Evolutionary conservation across 2,329 filamentous ascomycete species (phyloP).

Genomic region (Colletotrichum limetticola): DNA sequence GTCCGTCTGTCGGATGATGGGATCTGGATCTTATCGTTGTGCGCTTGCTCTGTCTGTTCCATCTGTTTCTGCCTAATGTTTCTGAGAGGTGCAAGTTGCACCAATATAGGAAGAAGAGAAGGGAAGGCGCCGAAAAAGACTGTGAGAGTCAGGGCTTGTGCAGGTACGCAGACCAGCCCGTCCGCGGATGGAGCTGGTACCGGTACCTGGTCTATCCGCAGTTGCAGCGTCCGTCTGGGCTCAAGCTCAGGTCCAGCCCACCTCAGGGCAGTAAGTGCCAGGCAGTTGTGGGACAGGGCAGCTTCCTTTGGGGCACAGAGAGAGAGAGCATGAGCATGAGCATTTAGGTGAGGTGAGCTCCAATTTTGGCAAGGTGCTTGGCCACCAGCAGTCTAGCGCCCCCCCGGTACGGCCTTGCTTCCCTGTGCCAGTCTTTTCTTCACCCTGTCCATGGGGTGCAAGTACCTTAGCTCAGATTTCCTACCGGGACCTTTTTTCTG

Average conservation of each 20-base stretch:
- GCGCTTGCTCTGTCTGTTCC: no score
- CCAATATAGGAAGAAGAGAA: no score
- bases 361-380: neutral
- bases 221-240: neutral
- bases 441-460: neutral
- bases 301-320: neutral
- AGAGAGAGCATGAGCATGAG: neutral
- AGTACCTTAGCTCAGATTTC: neutral
- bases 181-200: constrained; percentile 10
- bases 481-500: neutral
- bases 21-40: no score
- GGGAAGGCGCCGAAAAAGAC: neutral
- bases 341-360: neutral
- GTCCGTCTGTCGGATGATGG: neutral
- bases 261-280: neutral
- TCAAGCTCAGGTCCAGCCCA: neutral
- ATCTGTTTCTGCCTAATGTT: neutral
- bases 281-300: neutral
- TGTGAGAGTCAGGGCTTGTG: constrained; percentile 21
- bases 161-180: constrained; percentile 25
- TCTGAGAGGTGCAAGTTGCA: neutral
- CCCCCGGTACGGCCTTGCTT: neutral
- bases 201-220: constrained; percentile 10
- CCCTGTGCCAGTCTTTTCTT: neutral
- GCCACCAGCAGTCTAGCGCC: neutral